These are phyloP conservation scores for Cymbopogon citratus DNA, from an alignment of 176 grass and related monocot species.

Conservation along the genomic window DNA sequence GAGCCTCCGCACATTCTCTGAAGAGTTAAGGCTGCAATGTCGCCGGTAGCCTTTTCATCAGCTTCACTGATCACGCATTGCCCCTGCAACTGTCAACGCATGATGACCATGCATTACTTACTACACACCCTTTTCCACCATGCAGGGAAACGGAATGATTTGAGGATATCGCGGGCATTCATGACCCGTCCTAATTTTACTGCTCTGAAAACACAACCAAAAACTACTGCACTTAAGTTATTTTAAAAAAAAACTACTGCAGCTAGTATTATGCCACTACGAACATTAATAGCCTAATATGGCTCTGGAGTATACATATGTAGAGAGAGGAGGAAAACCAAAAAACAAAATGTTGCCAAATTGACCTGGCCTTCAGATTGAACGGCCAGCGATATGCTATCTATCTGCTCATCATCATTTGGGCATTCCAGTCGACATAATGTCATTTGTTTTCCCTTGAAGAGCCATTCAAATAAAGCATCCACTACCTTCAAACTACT, in stretches of 20 bases:
- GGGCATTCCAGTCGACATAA: neutral
- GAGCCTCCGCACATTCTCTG: conserved; percentile 3
- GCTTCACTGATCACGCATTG: conserved; percentile 11
- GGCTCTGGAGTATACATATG: conserved; percentile 19
- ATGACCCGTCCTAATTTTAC: conserved; percentile 13
- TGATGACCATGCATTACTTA: conserved; percentile 20
- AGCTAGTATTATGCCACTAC: neutral
- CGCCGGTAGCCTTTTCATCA: conserved; percentile 20
- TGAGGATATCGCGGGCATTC: conserved; percentile 21
- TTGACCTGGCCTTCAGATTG: conserved; percentile 25
- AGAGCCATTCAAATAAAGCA: neutral
- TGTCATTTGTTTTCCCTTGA: neutral
- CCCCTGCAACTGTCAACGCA: conserved; percentile 20
- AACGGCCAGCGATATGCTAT: conserved; percentile 4
- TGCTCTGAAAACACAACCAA: conserved; percentile 13
- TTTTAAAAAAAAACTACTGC: too few species aligned
- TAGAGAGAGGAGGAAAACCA: neutral
- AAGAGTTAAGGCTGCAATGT: conserved; percentile 32
- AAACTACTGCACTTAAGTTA: neutral
- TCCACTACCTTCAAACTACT: neutral
- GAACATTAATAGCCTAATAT: neutral
- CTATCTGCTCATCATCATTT: conserved; percentile 20
- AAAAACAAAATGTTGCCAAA: neutral
- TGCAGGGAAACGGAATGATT: conserved; percentile 26
- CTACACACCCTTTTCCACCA: conserved; percentile 10